phyloP scores from a whole-genome alignment of 495 filamentous ascomycete species.

The Chaetomium fimeti region DNA sequence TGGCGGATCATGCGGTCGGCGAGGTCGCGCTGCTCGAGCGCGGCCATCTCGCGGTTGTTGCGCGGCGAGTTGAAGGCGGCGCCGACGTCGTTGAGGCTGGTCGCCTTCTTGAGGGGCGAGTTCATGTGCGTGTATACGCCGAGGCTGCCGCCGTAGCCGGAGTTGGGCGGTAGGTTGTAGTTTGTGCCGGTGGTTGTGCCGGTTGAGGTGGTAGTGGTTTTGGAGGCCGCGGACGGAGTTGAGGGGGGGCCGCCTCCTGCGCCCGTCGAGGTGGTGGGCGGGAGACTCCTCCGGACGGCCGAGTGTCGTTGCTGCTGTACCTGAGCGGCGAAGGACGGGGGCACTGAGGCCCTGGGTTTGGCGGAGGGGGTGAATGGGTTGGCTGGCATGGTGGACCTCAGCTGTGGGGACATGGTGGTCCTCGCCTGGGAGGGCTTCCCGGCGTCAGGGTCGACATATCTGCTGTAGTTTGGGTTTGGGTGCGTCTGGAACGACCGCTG shows the following conservation, averaged over 20 bases:
- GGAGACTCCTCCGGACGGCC: constrained; percentile 24
- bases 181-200: constrained; percentile 6
- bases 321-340: constrained; percentile 16
- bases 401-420: constrained; percentile 29
- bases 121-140: constrained; percentile 78
- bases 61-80: constrained; percentile 40
- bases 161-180: constrained; percentile 18
- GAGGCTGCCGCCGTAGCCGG: constrained; percentile 64
- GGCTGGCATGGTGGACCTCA: constrained; percentile 24
- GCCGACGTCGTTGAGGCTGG: constrained; percentile 48
- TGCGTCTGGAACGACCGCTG: constrained; percentile 79
- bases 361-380: constrained; percentile 38
- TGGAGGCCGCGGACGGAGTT: constrained; percentile 1
- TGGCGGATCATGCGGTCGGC: constrained; percentile 34
- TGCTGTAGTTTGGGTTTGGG: constrained; percentile 84
- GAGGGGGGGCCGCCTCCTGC: neutral
- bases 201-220: constrained; percentile 13
- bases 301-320: constrained; percentile 24
- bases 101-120: constrained; percentile 70
- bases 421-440: constrained; percentile 3
- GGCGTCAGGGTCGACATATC: constrained; percentile 71
- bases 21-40: constrained; percentile 45
- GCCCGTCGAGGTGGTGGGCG: neutral
- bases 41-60: constrained; percentile 55
- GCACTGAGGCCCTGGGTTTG: constrained; percentile 16